These are phyloP conservation scores for Heritiera fomes DNA, from an alignment of 345 rosid species.

Conservation along the genomic window DNA sequence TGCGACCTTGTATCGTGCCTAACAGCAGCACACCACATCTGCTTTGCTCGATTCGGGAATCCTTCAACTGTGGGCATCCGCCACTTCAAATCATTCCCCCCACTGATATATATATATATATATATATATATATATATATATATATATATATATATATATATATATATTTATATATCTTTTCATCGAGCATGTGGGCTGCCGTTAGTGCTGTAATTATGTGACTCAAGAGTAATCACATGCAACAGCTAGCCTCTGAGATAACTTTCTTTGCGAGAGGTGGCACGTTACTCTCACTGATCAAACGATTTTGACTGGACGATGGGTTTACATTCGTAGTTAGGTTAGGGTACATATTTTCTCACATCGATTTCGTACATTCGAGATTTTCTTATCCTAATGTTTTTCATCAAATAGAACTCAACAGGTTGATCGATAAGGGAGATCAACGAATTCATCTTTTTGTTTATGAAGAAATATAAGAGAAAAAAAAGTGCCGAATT, in stretches of 20 bases:
- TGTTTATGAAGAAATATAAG: too few species aligned
- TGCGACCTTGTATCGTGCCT: constrained; percentile 16
- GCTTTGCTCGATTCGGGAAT: constrained; percentile 19
- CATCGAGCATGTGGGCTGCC: background rate
- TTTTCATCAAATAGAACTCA: too few species aligned
- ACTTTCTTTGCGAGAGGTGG: background rate
- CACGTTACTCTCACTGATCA: background rate
- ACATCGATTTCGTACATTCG: too few species aligned
- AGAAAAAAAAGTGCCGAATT: too few species aligned
- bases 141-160: too few species aligned
- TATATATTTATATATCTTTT: background rate
- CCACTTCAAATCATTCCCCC: background rate
- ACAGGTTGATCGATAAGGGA: too few species aligned
- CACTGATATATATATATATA: background rate
- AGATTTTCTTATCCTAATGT: too few species aligned
- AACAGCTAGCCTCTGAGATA: background rate
- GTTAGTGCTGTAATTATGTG: constrained; percentile 7
- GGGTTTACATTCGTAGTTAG: too few species aligned
- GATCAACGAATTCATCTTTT: too few species aligned
- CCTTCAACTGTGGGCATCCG: constrained; percentile 10
- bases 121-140: too few species aligned
- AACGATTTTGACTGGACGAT: too few species aligned
- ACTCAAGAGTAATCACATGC: background rate
- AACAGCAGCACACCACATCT: background rate
- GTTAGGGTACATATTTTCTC: too few species aligned